A percentile compares a stretch with the other conserved stretches of the same genome.
These are phyloP conservation scores for Elsinoe ampelina DNA, from an alignment of 2,329 filamentous ascomycete species.

Conservation along the genomic window DNA sequence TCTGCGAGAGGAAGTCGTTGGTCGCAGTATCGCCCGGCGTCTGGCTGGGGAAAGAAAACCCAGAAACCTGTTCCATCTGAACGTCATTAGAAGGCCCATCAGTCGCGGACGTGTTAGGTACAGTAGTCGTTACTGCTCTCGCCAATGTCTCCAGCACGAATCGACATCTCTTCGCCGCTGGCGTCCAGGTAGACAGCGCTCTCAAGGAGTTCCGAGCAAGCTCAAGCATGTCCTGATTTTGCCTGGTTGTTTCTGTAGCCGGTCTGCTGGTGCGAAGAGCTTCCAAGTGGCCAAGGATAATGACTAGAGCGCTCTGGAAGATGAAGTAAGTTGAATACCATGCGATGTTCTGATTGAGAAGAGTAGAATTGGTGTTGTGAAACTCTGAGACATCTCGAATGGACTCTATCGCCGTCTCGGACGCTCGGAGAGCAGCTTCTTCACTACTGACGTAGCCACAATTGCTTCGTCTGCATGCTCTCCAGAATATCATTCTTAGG, in stretches of 20 bases:
- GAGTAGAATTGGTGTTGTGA: background rate
- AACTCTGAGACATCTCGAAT: background rate
- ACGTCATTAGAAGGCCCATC: background rate
- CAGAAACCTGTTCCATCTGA: background rate
- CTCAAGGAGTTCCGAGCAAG: background rate
- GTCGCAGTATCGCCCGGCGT: background rate
- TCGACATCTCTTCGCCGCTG: background rate
- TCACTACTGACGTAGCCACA: background rate
- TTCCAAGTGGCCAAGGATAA: background rate
- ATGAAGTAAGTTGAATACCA: constrained; percentile 4
- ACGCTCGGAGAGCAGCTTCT: background rate
- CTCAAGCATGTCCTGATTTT: background rate
- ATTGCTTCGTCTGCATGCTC: background rate
- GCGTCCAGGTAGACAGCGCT: background rate
- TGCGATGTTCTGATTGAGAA: background rate
- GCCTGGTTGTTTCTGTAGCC: background rate
- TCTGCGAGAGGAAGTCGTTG: background rate
- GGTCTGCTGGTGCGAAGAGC: background rate
- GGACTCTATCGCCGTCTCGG: background rate
- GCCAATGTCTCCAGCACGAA: background rate
- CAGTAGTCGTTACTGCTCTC: background rate
- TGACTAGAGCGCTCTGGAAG: background rate
- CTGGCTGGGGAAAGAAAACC: background rate
- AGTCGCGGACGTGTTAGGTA: background rate
- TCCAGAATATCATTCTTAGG: constrained; percentile 15